phyloP scores from a whole-genome alignment of 257 asterid genomes.

The Solanum paucissectum region DNA sequence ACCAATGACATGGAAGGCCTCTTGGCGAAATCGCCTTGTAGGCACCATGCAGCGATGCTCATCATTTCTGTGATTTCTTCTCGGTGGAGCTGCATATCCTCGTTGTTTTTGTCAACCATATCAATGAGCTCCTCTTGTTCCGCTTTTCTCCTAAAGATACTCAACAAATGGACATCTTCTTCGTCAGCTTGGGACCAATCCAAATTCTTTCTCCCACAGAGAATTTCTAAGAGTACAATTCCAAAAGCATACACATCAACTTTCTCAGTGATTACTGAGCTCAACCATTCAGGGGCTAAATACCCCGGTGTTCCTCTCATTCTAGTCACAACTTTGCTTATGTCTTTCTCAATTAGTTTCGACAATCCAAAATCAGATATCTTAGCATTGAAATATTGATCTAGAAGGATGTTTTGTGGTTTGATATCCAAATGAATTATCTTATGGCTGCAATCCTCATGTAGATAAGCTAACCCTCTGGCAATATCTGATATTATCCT shows the following conservation, averaged over 20 bases:
- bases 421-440: conserved; percentile 18
- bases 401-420: conserved; percentile 18
- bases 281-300: not conserved
- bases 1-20: conserved; percentile 21
- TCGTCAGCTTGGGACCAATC: conserved; percentile 4
- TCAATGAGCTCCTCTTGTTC: not conserved
- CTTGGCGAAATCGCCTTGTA: conserved; percentile 5
- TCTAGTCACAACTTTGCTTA: conserved; percentile 7
- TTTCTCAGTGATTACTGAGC: conserved; percentile 6
- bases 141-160: not conserved
- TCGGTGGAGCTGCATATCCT: not conserved
- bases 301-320: not conserved
- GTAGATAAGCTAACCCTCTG: not conserved
- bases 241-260: conserved; percentile 10
- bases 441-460: conserved; percentile 7
- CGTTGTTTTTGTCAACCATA: not conserved
- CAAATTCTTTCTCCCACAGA: conserved; percentile 10
- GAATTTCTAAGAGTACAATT: not conserved
- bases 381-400: conserved; percentile 14
- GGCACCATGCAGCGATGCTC: conserved; percentile 9
- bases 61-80: not conserved
- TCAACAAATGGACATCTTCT: not conserved
- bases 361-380: conserved; percentile 18
- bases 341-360: conserved; percentile 9
- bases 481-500: not conserved